Conservation (phyloP, 805 yeast species). For the Saccharomyces paradoxus region DNA sequence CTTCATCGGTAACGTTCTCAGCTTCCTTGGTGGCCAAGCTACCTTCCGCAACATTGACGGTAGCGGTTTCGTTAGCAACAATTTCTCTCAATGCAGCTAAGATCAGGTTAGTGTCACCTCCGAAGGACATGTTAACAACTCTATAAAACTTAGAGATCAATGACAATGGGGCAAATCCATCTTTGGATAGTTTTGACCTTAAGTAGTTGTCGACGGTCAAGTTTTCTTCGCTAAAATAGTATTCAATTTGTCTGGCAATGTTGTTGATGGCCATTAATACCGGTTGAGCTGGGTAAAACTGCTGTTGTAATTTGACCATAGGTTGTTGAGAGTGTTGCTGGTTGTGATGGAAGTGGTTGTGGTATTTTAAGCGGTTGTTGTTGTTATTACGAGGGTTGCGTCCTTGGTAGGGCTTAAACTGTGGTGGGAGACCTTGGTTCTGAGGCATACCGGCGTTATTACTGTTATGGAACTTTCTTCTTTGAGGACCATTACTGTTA, state of each 20-base stretch:
- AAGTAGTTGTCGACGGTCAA: constrained; percentile 75
- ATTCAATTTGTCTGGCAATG: constrained; percentile 59
- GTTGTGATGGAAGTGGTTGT: constrained; percentile 5
- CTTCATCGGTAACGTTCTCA: constrained; percentile 2
- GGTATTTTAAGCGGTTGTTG: constrained; percentile 8
- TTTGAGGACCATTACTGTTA: constrained; percentile 9
- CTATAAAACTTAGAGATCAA: constrained; percentile 23
- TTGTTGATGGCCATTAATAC: constrained; percentile 25
- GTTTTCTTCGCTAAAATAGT: constrained; percentile 85
- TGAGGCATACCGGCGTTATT: constrained; percentile 2
- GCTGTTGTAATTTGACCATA: constrained; percentile 16
- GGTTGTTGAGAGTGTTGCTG: constrained; percentile 18
- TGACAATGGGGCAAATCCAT: constrained; percentile 27
- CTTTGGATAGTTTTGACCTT: constrained; percentile 55
- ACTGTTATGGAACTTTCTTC: constrained; percentile 19
- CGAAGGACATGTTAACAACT: constrained; percentile 48
- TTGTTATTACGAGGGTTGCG: constrained; percentile 10
- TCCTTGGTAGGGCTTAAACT: constrained; percentile 9
- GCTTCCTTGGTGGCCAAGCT: constrained; percentile 3
- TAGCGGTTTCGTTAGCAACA: constrained; percentile 23
- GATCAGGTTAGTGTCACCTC: constrained; percentile 25
- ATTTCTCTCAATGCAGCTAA: constrained; percentile 29
- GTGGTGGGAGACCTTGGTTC: constrained; percentile 1
- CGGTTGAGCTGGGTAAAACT: constrained; percentile 16
- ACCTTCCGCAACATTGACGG: constrained; percentile 24